Evolutionary conservation across 441 rosid species (phyloP).

Genomic region (Arabidopsis hybrid): DNA sequence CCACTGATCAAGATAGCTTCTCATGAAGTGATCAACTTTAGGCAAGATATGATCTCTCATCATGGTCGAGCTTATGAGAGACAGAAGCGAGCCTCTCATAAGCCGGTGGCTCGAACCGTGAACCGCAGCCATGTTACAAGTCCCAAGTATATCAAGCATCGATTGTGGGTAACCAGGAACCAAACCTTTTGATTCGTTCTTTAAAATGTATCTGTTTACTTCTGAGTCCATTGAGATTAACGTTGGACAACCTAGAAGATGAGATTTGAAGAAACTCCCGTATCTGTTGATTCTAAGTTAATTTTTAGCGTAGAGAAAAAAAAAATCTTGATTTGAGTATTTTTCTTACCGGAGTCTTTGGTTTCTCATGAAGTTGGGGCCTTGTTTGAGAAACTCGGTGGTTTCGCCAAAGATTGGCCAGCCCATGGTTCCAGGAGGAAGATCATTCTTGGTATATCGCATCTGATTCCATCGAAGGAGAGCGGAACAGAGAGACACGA

Average conservation of each 20-base stretch:
- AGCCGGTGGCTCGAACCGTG: constrained; percentile 54
- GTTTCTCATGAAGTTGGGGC: constrained; percentile 88
- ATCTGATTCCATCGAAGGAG: constrained; percentile 79
- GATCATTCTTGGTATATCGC: constrained; percentile 68
- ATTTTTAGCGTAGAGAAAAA: not conserved
- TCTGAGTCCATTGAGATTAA: constrained; percentile 57
- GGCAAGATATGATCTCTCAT: constrained; percentile 51
- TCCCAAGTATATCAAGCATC: constrained; percentile 56
- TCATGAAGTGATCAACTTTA: constrained; percentile 50
- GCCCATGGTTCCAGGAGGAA: constrained; percentile 96
- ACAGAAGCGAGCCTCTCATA: constrained; percentile 53
- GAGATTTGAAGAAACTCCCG: constrained; percentile 59
- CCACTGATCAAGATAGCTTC: constrained; percentile 51
- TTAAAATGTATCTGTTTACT: constrained; percentile 55
- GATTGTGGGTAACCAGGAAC: constrained; percentile 65
- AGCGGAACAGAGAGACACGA: constrained; percentile 65
- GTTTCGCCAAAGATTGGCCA: constrained; percentile 96
- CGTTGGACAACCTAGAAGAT: constrained; percentile 60
- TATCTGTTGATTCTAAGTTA: constrained; percentile 42
- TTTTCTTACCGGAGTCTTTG: constrained; percentile 49
- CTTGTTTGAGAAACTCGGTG: constrained; percentile 85
- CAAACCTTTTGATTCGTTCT: constrained; percentile 58
- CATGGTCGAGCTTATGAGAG: constrained; percentile 51
- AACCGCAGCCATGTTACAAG: constrained; percentile 56
- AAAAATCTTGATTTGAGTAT: not conserved